Evolutionary conservation across 306 rosid species (phyloP).

Genomic region (Corylus heterophylla): DNA sequence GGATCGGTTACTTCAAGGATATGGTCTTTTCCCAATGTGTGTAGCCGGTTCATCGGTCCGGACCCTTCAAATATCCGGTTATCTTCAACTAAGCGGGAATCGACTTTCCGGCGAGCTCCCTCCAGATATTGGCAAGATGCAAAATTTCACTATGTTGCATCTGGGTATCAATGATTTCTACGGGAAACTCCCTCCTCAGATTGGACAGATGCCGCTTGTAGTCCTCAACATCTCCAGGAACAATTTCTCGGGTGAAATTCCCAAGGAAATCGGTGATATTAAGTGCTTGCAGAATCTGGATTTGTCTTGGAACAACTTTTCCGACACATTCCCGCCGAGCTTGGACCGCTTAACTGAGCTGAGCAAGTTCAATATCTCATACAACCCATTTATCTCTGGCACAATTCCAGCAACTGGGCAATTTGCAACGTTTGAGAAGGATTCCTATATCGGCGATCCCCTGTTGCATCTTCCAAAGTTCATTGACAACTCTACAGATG

Average conservation of each 20-base stretch:
- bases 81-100: conserved; percentile 78
- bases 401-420: conserved; percentile 55
- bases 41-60: conserved; percentile 42
- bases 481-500: conserved; percentile 30
- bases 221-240: conserved; percentile 64
- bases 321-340: conserved; percentile 74
- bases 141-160: conserved; percentile 69
- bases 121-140: conserved; percentile 63
- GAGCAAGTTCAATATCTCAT: conserved; percentile 88
- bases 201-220: conserved; percentile 58
- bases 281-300: conserved; percentile 76
- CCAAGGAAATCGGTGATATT: conserved; percentile 51
- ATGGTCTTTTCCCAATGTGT: conserved; percentile 64
- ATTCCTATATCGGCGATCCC: conserved; percentile 74
- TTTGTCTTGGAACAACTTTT: conserved; percentile 78
- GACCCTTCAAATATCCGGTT: conserved; percentile 62
- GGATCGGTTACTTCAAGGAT: conserved; percentile 76
- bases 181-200: conserved; percentile 67
- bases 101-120: conserved; percentile 71
- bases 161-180: conserved; percentile 58
- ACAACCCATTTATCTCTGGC: conserved; percentile 72
- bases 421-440: conserved; percentile 65
- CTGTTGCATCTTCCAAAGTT: conserved; percentile 56
- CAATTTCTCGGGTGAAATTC: conserved; percentile 77
- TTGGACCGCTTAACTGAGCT: conserved; percentile 57